Percentiles rank a stretch among this genome's conserved stretches.
phyloP scores from a whole-genome alignment of 345 rosid genomes.

The Chamaenerion angustifolium region DNA sequence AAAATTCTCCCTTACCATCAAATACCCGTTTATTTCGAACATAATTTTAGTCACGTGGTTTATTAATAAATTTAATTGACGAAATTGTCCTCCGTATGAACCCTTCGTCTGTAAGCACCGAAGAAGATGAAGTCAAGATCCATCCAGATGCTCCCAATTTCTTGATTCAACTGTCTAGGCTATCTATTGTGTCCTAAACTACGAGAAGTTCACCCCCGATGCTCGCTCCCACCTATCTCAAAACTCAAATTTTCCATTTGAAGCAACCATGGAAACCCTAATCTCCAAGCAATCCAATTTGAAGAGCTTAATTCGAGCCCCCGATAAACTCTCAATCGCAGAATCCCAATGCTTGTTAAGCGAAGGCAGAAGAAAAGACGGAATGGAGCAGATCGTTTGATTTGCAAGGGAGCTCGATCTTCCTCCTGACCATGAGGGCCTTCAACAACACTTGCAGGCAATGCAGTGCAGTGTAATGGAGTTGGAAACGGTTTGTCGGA shows the following conservation, averaged over 20 bases:
- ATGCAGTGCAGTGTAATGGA: slow-evolving; percentile 13
- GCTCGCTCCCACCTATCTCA: slow-evolving; percentile 17
- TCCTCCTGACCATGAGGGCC: slow-evolving; percentile 6
- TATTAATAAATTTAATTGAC: too few species aligned
- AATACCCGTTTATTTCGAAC: too few species aligned
- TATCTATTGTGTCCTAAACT: slow-evolving; percentile 21
- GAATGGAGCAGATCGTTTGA: too few species aligned
- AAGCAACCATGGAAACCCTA: slow-evolving; percentile 15
- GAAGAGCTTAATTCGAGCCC: slow-evolving; percentile 1
- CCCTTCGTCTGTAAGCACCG: too few species aligned
- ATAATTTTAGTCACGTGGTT: too few species aligned
- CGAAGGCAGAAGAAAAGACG: slow-evolving; percentile 1
- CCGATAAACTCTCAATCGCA: background rate
- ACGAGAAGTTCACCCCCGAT: slow-evolving; percentile 29
- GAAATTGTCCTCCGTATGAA: too few species aligned
- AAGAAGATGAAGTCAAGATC: too few species aligned
- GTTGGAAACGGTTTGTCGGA: slow-evolving; percentile 14
- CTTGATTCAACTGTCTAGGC: too few species aligned
- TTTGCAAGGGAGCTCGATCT: too few species aligned
- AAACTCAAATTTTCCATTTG: slow-evolving; percentile 28
- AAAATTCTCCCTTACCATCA: too few species aligned
- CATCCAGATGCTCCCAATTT: too few species aligned
- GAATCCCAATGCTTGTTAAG: background rate
- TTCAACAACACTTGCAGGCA: slow-evolving; percentile 12
- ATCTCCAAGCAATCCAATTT: slow-evolving; percentile 15